A percentile compares a stretch with the other conserved stretches of the same genome.
Evolutionary conservation across 305 asterid species (phyloP).

Genomic region (Coffea humblotiana): DNA sequence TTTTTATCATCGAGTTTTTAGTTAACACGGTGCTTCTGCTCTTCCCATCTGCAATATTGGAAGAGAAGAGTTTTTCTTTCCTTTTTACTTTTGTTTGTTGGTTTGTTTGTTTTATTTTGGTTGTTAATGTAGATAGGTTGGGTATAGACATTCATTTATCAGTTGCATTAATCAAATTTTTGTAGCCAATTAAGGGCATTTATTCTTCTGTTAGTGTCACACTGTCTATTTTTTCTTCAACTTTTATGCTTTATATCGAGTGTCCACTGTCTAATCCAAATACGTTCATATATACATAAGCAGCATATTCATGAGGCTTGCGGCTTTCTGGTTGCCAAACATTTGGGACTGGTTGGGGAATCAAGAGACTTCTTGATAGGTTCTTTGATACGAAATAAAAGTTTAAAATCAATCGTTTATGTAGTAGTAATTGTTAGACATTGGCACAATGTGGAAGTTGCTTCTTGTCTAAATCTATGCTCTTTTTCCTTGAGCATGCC

Average conservation of each 20-base stretch:
- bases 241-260: not conserved
- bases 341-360: too few relatives aligned
- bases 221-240: too few relatives aligned
- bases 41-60: not conserved
- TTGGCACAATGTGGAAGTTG: not conserved
- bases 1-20: not conserved
- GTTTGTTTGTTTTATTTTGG: not conserved
- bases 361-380: not conserved
- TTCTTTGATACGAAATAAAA: not conserved
- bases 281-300: too few relatives aligned
- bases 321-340: not conserved
- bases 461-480: not conserved
- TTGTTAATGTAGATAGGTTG: conserved; percentile 3
- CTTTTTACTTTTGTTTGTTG: not conserved
- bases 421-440: not conserved
- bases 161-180: not conserved
- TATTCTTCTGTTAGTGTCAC: not conserved
- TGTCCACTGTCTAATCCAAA: not conserved
- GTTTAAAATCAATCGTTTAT: too few relatives aligned
- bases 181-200: not conserved
- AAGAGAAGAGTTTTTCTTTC: not conserved
- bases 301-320: not conserved
- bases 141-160: conserved; percentile 15
- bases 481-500: not conserved
- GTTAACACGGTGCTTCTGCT: conserved; percentile 9